Conservation (phyloP, 176 grass and related monocot genomes). For the Ampelocalamus luodianensis region DNA sequence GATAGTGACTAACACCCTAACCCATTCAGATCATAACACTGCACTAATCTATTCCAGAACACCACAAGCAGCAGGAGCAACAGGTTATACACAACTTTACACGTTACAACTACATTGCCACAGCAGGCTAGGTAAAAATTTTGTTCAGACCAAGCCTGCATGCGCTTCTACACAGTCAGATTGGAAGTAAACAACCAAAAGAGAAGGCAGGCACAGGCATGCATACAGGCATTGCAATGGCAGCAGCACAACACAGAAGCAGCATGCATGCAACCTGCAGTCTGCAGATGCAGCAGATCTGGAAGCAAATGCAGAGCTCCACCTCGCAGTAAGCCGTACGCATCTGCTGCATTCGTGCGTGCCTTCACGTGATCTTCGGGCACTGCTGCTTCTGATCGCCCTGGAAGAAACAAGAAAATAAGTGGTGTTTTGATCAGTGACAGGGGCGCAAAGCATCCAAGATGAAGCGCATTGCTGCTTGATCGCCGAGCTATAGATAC, state of each 20-base stretch:
- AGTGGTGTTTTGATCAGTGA: neutral
- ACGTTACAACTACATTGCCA: neutral
- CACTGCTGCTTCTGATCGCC: conserved; percentile 4
- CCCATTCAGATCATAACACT: no score
- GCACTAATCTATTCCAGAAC: no score
- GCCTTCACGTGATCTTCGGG: conserved; percentile 6
- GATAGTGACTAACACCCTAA: no score
- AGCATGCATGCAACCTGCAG: neutral
- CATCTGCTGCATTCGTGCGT: neutral
- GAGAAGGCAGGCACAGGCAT: neutral
- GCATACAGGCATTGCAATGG: no score
- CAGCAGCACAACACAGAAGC: neutral
- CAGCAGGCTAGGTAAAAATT: neutral
- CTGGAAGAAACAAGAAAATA: neutral
- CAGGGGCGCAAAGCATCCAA: neutral
- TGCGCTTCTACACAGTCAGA: neutral
- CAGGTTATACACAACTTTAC: neutral
- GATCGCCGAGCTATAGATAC: neutral
- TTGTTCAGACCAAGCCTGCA: neutral
- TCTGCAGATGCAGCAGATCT: neutral
- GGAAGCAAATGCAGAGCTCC: neutral
- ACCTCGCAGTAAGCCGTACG: neutral
- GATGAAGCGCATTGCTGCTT: neutral
- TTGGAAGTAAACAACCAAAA: neutral
- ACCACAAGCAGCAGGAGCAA: no score